Conservation (phyloP, 78 protist genomes). For the Bodo saltans region DNA sequence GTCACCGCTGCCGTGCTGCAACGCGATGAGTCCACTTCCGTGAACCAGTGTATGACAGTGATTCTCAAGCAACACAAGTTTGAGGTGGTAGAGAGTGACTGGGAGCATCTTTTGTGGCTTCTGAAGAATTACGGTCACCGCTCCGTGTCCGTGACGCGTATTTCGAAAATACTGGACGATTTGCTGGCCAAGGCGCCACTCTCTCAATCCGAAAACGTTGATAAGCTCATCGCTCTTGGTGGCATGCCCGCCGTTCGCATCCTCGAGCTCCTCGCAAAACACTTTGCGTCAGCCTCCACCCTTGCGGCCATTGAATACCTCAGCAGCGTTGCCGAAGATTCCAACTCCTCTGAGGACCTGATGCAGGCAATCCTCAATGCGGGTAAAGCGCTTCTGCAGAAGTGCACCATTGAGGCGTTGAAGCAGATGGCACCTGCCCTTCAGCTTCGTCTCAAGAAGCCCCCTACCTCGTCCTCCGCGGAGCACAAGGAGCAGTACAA, state of each 20-base stretch:
- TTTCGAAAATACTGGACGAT: background rate
- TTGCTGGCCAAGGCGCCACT: background rate
- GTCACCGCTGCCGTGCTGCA: background rate
- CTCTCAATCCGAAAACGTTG: background rate
- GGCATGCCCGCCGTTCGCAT: background rate
- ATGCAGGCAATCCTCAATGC: background rate
- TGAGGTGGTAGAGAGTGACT: background rate
- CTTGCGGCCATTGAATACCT: background rate
- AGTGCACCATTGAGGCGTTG: background rate
- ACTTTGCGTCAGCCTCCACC: background rate
- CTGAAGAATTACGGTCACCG: background rate
- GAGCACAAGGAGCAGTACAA: background rate
- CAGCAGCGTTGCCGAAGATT: background rate
- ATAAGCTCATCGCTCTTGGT: background rate
- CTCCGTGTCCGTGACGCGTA: background rate
- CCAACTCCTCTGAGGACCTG: background rate
- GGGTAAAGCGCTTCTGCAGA: background rate
- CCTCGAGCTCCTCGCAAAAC: background rate
- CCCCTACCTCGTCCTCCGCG: background rate
- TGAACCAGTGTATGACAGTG: background rate
- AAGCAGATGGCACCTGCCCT: background rate
- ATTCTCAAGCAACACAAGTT: background rate
- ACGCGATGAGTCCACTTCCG: background rate
- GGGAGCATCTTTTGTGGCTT: background rate
- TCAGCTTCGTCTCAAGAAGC: background rate